phyloP scores from a whole-genome alignment of 169 alveolate genomes.

The Plasmodium chabaudi region DNA sequence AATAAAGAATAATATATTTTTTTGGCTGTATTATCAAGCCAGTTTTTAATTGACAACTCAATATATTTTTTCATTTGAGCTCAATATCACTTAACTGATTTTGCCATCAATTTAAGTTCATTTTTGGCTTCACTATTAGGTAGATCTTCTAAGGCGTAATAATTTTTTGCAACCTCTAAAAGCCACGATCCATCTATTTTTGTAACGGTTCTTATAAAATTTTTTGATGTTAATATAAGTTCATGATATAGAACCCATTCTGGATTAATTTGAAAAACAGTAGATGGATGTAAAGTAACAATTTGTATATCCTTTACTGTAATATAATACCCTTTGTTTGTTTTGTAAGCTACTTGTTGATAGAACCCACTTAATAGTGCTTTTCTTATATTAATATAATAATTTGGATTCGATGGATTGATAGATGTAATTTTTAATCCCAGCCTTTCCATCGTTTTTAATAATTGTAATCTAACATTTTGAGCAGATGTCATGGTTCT shows the following conservation, averaged over 20 bases:
- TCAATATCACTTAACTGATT: background rate
- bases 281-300: constrained; percentile 98
- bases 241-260: constrained; percentile 98
- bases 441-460: constrained; percentile 86
- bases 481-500: constrained; percentile 94
- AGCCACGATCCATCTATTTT: constrained; percentile 94
- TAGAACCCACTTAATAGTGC: constrained; percentile 92
- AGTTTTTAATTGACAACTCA: background rate
- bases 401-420: constrained; percentile 49
- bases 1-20: background rate
- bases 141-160: constrained; percentile 58
- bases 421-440: constrained; percentile 79
- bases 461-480: constrained; percentile 92
- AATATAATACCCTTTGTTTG: constrained; percentile 93
- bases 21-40: too few species aligned
- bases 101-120: constrained; percentile 29
- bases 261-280: constrained; percentile 95
- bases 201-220: constrained; percentile 96
- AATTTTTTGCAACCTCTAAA: constrained; percentile 82
- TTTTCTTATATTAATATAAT: constrained; percentile 50
- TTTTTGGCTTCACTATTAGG: constrained; percentile 72
- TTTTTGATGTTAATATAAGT: constrained; percentile 97
- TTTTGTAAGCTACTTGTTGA: constrained; percentile 94
- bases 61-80: background rate
- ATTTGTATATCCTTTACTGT: constrained; percentile 96